Base-by-base conservation (phyloP, 768 basidiomycete species). In the Lactarius sp. region DNA sequence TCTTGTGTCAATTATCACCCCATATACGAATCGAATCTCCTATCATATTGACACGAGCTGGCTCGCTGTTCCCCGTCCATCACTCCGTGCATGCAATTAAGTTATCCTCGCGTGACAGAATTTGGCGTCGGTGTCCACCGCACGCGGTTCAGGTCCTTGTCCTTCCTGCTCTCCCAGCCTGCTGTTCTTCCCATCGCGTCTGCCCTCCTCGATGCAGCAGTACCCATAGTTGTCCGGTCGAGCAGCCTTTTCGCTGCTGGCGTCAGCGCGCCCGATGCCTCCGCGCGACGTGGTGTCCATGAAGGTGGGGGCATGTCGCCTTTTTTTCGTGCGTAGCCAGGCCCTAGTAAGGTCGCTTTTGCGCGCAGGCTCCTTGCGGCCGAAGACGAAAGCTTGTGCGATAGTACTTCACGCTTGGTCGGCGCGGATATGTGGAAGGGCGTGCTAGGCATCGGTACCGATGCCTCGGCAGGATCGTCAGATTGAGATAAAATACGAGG, bases 161-260 rank as follows among this genome's bases (percentile, higher is more conserved):
- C 86, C 71, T 81, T 83, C 44, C 70, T 69, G 31, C 76, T 75
- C 60, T 83, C 82, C 88, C 89, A 89, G 4, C 80, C 76, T 5
- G 83, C 78, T 20, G 75, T 72, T 62, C 75, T 78, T 42, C 81
- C 83, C 84, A 87, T 87, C 9, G 79, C 84, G n/a, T 88, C 89
- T 13, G 84, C 82, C 62, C 90, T 79, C 68, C 83, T 80, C 31
- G 79, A 70, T 13, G 83, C 86, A 12, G 83, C 83, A 9, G 83
- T 83, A 20, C 86, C 82, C 77, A 84, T 77, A 0, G 88, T 84
- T 7, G 85, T 86, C 69, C 88, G 78, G 68, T 94, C 85, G 66
- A 97, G 75, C 50, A 97, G 71, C 64, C 86, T 78, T 71, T 79
- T 83, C 31, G 85, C 94, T 33, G 94, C 94, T n/a, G 94, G 94